A percentile compares a stretch with the other conserved stretches of the same genome.
phyloP scores from a whole-genome alignment of 2,329 filamentous ascomycete species.

The Camillea tinctor region DNA sequence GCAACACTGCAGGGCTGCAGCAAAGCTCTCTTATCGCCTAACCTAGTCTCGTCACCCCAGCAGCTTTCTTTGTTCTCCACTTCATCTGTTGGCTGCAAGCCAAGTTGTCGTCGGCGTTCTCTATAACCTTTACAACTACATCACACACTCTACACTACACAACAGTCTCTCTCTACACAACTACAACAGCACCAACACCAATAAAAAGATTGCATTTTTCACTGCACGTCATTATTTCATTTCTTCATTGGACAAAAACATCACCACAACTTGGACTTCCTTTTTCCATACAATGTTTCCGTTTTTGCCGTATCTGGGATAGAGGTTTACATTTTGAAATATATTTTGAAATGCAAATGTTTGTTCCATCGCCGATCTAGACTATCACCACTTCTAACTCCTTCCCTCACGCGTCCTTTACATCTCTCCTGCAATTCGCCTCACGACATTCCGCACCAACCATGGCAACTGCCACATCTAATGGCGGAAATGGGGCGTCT shows the following conservation, averaged over 20 bases:
- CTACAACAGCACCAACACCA: too few relatives aligned
- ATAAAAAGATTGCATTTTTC: too few relatives aligned
- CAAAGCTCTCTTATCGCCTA: too few relatives aligned
- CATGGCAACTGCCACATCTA: constrained; percentile 15
- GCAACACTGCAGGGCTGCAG: background rate
- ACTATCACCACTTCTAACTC: background rate
- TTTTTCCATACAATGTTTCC: background rate
- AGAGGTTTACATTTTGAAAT: background rate
- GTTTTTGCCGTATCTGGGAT: background rate
- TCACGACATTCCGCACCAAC: background rate
- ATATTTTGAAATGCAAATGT: background rate
- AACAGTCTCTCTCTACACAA: too few relatives aligned
- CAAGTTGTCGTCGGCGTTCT: background rate
- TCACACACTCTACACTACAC: too few relatives aligned
- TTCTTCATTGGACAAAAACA: background rate
- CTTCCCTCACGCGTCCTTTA: background rate
- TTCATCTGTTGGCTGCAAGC: background rate
- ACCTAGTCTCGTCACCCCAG: too few relatives aligned
- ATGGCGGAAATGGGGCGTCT: constrained; percentile 33
- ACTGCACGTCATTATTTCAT: background rate
- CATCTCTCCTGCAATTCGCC: background rate
- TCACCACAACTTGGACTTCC: background rate
- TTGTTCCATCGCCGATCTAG: background rate
- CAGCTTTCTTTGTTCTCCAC: background rate
- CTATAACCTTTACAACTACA: background rate